A percentile compares a stretch with the other conserved stretches of the same genome.
Evolutionary conservation across 2,329 filamentous ascomycete species (phyloP).

Genomic region (Aspergillus quadricinctus): DNA sequence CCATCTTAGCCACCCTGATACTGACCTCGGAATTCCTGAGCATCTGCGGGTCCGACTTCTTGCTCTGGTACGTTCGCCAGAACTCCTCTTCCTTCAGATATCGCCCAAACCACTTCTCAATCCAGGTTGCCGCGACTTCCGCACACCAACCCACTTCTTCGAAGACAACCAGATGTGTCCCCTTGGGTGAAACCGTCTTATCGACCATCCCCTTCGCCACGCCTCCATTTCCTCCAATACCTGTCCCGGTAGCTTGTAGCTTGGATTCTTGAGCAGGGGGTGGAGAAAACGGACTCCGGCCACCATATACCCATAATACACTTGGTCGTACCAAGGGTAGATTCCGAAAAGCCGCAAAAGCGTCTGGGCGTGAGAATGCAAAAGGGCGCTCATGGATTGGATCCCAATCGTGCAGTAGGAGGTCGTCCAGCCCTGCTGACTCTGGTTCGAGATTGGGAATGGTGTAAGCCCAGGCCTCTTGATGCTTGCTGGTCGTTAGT

Average conservation of each 20-base stretch:
- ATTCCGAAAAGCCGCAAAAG: conserved; percentile 10
- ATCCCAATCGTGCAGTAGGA: conserved; percentile 16
- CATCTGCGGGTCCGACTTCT: conserved; percentile 15
- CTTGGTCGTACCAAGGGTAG: conserved; percentile 20
- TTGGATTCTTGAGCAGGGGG: conserved; percentile 13
- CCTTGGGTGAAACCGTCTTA: conserved; percentile 9
- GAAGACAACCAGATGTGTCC: conserved; percentile 10
- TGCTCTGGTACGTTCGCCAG: conserved; percentile 12
- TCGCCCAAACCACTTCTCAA: conserved; percentile 10
- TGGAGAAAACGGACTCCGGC: conserved; percentile 13
- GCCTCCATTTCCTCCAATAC: conserved; percentile 21
- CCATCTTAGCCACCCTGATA: conserved; percentile 5
- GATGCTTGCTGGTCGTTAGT: conserved; percentile 16
- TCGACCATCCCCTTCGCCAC: conserved; percentile 12
- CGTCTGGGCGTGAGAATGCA: conserved; percentile 14
- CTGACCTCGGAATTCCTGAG: conserved; percentile 9
- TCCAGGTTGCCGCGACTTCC: conserved; percentile 11
- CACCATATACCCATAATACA: conserved; percentile 21
- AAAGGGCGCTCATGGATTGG: conserved; percentile 6
- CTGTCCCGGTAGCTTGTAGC: conserved; percentile 15
- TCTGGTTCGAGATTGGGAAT: conserved; percentile 11
- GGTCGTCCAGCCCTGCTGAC: conserved; percentile 6
- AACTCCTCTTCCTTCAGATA: conserved; percentile 16
- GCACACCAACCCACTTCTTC: conserved; percentile 19
- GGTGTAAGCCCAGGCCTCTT: conserved; percentile 9